Percentiles rank a stretch among this genome's conserved stretches.
These are phyloP conservation scores for Knoxia roxburghii DNA, from an alignment of 257 asterid species.

Conservation along the genomic window DNA sequence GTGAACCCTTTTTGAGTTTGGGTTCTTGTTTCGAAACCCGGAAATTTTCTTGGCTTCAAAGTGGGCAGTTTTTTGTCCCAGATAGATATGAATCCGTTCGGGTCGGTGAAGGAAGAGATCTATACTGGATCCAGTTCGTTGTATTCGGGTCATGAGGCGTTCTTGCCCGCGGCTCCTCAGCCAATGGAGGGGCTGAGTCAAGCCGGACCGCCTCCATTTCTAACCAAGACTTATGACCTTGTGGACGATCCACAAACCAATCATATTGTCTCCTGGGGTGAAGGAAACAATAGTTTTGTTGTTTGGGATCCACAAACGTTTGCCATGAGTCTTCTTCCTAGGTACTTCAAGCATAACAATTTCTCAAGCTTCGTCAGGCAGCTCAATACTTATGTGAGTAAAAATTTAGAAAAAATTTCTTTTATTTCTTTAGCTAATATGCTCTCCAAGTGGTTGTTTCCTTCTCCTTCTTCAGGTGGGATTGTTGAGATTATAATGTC, in stretches of 20 bases:
- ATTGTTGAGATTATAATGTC: not conserved
- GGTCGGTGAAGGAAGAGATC: constrained; percentile 27
- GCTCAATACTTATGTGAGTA: constrained; percentile 73
- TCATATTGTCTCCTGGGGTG: constrained; percentile 57
- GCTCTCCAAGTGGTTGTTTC: not conserved
- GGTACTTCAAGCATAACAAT: constrained; percentile 74
- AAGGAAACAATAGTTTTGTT: constrained; percentile 69
- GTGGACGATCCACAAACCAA: constrained; percentile 61
- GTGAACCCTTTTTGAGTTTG: not conserved
- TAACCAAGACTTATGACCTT: constrained; percentile 66
- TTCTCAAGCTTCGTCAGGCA: constrained; percentile 82
- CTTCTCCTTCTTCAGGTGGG: not conserved
- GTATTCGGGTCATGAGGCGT: constrained; percentile 12
- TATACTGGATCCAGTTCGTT: constrained; percentile 24
- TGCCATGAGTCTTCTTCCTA: constrained; percentile 59
- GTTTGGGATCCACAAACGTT: constrained; percentile 75
- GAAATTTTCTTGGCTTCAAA: not conserved
- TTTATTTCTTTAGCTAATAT: not conserved
- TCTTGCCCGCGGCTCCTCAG: constrained; percentile 26
- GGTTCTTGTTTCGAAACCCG: not conserved
- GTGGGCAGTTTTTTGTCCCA: not conserved
- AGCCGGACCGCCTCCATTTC: constrained; percentile 58
- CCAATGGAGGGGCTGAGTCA: constrained; percentile 54
- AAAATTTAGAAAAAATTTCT: constrained; percentile 14
- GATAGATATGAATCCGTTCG: constrained; percentile 27